A percentile compares a stretch with the other conserved stretches of the same genome.
These are phyloP conservation scores for Sphenostylis stenocarpa DNA, from an alignment of 306 rosid genomes.

Conservation along the genomic window DNA sequence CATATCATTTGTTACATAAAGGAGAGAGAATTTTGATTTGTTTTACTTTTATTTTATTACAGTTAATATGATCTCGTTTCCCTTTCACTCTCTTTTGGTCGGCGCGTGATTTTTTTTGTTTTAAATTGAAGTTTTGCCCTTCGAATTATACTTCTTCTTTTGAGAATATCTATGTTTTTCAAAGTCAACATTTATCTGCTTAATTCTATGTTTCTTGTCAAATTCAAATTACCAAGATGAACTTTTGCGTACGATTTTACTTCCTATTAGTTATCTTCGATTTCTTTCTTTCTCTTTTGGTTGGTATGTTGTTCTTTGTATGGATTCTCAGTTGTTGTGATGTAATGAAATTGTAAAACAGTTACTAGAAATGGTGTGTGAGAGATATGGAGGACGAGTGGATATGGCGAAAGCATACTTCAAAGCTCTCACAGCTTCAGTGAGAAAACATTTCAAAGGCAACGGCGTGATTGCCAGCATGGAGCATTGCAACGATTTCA, in stretches of 20 bases:
- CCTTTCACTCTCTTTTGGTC: too few species aligned
- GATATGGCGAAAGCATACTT: conserved; percentile 88
- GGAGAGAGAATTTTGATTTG: too few species aligned
- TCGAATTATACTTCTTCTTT: too few species aligned
- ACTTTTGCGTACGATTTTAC: not conserved
- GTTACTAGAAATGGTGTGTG: conserved; percentile 87
- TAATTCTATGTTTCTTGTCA: not conserved
- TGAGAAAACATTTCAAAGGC: conserved; percentile 82
- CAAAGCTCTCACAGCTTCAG: conserved; percentile 78
- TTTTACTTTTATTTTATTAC: too few species aligned
- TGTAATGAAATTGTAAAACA: conserved; percentile 17
- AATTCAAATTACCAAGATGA: not conserved
- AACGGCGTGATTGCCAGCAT: conserved; percentile 96
- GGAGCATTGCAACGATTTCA: conserved; percentile 98
- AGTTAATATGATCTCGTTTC: too few species aligned
- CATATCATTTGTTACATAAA: too few species aligned
- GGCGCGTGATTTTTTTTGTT: conserved; percentile 40
- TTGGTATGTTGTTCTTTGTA: not conserved
- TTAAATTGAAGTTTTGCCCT: not conserved
- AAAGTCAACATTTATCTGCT: not conserved
- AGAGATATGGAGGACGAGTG: conserved; percentile 87
- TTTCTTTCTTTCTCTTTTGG: not conserved
- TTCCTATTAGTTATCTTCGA: not conserved
- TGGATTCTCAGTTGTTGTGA: not conserved
- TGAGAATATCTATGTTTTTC: not conserved